Conservation (phyloP, 305 asterid species). For the Fraxinus angustifolia region DNA sequence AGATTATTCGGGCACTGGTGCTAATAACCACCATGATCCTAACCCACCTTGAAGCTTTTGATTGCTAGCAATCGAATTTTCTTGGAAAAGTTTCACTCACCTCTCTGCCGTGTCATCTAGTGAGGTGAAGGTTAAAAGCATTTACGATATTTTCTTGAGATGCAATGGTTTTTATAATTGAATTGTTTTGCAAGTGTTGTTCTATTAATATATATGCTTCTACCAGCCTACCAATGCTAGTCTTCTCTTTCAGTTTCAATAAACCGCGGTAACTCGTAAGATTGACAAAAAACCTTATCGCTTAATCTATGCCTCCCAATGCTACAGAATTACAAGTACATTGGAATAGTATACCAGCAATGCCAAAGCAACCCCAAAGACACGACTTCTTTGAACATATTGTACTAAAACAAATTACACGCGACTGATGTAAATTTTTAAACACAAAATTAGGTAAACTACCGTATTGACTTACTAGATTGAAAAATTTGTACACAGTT, state of each 20-base stretch:
- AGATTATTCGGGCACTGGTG: conserved; percentile 53
- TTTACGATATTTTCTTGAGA: background rate
- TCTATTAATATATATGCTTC: no score
- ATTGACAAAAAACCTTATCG: background rate
- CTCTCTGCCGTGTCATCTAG: background rate
- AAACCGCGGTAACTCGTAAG: background rate
- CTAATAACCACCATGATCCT: conserved; percentile 56
- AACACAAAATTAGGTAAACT: background rate
- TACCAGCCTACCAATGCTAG: background rate
- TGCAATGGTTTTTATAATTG: background rate
- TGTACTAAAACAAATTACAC: background rate
- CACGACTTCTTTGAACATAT: background rate
- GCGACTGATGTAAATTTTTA: background rate
- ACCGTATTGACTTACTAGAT: background rate
- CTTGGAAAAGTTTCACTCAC: background rate
- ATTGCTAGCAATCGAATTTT: background rate
- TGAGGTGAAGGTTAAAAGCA: background rate
- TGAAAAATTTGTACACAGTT: background rate
- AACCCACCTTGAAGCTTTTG: conserved; percentile 35
- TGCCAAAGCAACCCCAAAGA: background rate
- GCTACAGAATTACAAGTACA: background rate
- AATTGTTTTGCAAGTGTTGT: background rate
- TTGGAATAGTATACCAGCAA: background rate
- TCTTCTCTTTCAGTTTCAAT: background rate
- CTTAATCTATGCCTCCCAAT: background rate